A percentile compares a stretch with the other conserved stretches of the same genome.
Evolutionary conservation across 768 basidiomycete species (phyloP).

Genomic region (Mycena floridula): DNA sequence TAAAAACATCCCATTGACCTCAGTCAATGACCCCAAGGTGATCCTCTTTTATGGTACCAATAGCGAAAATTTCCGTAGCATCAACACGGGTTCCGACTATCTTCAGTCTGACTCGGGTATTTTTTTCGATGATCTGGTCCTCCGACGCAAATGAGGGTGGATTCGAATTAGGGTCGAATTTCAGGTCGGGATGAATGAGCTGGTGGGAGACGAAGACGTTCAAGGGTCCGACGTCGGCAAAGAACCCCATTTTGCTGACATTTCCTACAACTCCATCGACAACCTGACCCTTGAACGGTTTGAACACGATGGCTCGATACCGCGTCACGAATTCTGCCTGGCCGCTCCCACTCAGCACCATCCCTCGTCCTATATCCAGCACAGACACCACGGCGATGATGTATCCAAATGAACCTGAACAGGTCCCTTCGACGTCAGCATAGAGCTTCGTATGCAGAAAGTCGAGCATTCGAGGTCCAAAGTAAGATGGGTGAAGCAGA

Average conservation of each 20-base stretch:
- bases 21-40: slow-evolving; percentile 90
- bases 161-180: slow-evolving; percentile 92
- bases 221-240: slow-evolving; percentile 92
- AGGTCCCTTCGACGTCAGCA: slow-evolving; percentile 95
- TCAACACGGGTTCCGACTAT: slow-evolving; percentile 98
- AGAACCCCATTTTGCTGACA: slow-evolving; percentile 99
- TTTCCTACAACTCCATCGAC: slow-evolving; percentile 95
- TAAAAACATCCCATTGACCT: too few species aligned
- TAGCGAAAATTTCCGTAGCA: slow-evolving; percentile 97
- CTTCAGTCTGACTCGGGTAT: slow-evolving; percentile 87
- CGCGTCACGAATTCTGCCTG: slow-evolving; percentile 94
- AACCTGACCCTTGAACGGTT: slow-evolving; percentile 99
- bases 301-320: slow-evolving; percentile 97
- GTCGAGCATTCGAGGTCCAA: slow-evolving; percentile 91
- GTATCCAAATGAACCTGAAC: slow-evolving; percentile 91
- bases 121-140: slow-evolving; percentile 91
- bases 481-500: slow-evolving; percentile 95
- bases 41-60: slow-evolving; percentile 97
- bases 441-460: slow-evolving; percentile 92
- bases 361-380: slow-evolving; percentile 86
- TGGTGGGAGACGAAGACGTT: slow-evolving; percentile 95
- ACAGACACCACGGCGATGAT: slow-evolving; percentile 91
- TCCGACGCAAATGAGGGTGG: slow-evolving; percentile 95
- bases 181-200: slow-evolving; percentile 93
- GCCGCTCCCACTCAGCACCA: slow-evolving; percentile 86